phyloP scores from a whole-genome alignment of 2,329 filamentous ascomycete genomes.

The Ceratocystiopsis minuta region DNA sequence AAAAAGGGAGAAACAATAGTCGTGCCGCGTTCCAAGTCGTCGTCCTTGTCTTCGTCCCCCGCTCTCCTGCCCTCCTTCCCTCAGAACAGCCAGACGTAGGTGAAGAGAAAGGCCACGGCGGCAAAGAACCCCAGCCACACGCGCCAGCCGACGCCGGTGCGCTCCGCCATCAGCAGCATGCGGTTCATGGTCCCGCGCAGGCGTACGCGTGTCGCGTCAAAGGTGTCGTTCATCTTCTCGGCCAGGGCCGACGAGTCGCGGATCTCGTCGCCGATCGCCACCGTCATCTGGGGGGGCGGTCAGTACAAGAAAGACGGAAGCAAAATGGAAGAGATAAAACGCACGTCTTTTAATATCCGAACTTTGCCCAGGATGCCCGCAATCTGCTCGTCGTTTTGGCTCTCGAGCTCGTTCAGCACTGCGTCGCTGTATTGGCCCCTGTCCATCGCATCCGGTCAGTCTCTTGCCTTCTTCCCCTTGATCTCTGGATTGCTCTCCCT shows the following conservation, averaged over 20 bases:
- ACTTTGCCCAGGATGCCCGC: conserved; percentile 87
- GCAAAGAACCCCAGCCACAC: conserved; percentile 84
- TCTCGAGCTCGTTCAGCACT: conserved; percentile 82
- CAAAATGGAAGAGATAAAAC: conserved; percentile 16
- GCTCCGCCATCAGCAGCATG: conserved; percentile 90
- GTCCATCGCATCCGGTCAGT: conserved; percentile 3
- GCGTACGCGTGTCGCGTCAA: conserved; percentile 66
- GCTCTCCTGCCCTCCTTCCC: no score
- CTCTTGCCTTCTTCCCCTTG: not conserved
- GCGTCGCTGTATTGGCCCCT: conserved; percentile 87
- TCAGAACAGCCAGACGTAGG: conserved; percentile 83
- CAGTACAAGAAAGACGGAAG: not conserved
- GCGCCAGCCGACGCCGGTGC: conserved; percentile 88
- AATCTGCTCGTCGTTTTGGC: conserved; percentile 81
- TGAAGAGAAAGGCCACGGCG: conserved; percentile 65
- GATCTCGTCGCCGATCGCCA: conserved; percentile 90
- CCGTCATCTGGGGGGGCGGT: conserved; percentile 46
- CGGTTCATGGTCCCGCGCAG: conserved; percentile 88
- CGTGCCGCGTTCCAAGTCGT: no score
- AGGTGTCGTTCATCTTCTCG: conserved; percentile 90
- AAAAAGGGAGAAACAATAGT: no score
- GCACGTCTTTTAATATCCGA: conserved; percentile 69
- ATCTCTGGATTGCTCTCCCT: conserved; percentile 5
- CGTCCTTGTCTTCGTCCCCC: not conserved
- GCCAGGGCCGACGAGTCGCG: conserved; percentile 73